Percentiles rank a stretch among this genome's conserved stretches.
Evolutionary conservation across 1,284 basidiomycete species (phyloP).

Genomic region (Cryptococcus hybrid): DNA sequence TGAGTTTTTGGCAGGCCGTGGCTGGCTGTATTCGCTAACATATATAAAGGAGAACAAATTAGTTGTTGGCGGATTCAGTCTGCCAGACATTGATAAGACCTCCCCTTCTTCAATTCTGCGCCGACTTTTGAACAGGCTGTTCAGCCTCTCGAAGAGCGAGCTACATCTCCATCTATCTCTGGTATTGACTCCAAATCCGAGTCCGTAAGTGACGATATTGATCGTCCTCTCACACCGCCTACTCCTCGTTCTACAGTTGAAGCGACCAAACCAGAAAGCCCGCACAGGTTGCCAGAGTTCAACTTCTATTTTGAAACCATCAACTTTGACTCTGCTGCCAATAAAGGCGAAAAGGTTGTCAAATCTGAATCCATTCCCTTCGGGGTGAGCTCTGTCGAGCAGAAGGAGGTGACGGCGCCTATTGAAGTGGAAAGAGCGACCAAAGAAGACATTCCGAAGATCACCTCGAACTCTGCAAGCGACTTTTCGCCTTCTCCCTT

Average conservation of each 20-base stretch:
- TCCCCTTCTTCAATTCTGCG: slow-evolving; percentile 28
- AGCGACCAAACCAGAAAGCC: slow-evolving; percentile 25
- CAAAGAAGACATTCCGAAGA: too few relatives aligned
- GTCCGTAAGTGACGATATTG: not conserved
- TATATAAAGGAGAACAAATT: slow-evolving; percentile 6
- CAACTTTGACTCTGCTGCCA: slow-evolving; percentile 16
- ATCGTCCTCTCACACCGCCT: slow-evolving; percentile 42
- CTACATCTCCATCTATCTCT: not conserved
- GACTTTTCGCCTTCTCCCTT: slow-evolving; percentile 5
- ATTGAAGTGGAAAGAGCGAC: too few relatives aligned
- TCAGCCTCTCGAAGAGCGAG: not conserved
- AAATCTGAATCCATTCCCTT: not conserved
- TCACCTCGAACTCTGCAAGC: not conserved
- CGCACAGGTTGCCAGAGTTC: slow-evolving; percentile 41
- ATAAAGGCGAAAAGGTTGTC: slow-evolving; percentile 1
- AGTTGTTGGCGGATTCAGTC: slow-evolving; percentile 30
- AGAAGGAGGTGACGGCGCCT: too few relatives aligned
- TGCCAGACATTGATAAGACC: slow-evolving; percentile 36
- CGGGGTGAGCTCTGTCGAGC: slow-evolving; percentile 3
- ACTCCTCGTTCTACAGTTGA: slow-evolving; percentile 6
- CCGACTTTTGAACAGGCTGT: slow-evolving; percentile 6
- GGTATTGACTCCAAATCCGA: not conserved
- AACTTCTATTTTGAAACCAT: slow-evolving; percentile 44
- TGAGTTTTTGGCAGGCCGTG: slow-evolving; percentile 11
- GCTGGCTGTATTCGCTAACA: not conserved